Conservation (phyloP, 768 basidiomycete species). For the Leucocoprinus leucothites region DNA sequence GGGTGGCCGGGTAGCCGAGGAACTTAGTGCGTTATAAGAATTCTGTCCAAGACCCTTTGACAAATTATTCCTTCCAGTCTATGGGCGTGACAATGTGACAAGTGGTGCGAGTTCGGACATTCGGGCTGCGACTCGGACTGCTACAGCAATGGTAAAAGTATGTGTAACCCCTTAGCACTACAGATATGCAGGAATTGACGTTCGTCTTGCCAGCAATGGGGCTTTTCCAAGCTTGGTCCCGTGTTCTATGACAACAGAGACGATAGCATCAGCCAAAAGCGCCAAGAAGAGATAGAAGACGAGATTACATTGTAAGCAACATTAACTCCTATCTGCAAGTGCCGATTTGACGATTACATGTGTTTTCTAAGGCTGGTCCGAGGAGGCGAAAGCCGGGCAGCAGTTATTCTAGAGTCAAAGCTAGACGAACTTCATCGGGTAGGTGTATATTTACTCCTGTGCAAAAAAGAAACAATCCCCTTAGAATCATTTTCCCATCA, state of each 20-base stretch:
- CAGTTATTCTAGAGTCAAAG: constrained; percentile 57
- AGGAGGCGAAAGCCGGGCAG: constrained; percentile 66
- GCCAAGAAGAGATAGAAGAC: constrained; percentile 81
- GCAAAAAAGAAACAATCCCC: neutral
- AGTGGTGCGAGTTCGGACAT: constrained; percentile 94
- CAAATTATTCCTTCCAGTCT: constrained; percentile 48
- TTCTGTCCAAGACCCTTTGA: neutral
- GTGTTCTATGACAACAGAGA: constrained; percentile 77
- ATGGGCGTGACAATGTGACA: constrained; percentile 83
- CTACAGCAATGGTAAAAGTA: constrained; percentile 88
- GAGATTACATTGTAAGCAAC: constrained; percentile 76
- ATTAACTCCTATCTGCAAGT: constrained; percentile 8
- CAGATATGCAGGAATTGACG: constrained; percentile 5
- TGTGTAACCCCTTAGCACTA: constrained; percentile 19
- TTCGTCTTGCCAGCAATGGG: constrained; percentile 54
- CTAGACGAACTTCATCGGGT: constrained; percentile 77
- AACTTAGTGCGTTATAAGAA: constrained; percentile 55
- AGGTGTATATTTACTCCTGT: constrained; percentile 19
- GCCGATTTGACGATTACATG: constrained; percentile 12
- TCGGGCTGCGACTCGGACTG: constrained; percentile 71
- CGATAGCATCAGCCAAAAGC: constrained; percentile 66
- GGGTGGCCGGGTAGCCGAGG: constrained; percentile 95
- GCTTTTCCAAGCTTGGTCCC: constrained; percentile 83
- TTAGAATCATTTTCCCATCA: constrained; percentile 24
- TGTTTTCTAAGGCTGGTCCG: constrained; percentile 55